These are phyloP conservation scores for Parathielavia hyrcaniae DNA, from an alignment of 495 filamentous ascomycete species.

Conservation along the genomic window DNA sequence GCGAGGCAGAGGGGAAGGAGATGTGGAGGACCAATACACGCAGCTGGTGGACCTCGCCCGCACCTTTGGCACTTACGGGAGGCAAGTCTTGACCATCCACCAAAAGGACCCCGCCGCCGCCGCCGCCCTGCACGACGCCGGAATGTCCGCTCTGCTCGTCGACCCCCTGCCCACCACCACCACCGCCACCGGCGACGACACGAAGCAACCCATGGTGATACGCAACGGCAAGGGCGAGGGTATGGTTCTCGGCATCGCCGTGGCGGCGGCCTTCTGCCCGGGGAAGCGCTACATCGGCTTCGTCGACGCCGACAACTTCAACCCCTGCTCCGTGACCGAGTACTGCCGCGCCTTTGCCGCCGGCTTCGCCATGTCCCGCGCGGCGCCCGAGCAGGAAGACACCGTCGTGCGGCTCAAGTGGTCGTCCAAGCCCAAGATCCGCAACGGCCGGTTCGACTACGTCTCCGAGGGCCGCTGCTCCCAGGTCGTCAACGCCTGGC, in stretches of 20 bases:
- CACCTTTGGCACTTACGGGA: constrained; percentile 8
- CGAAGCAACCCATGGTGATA: constrained; percentile 11
- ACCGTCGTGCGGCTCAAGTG: constrained; percentile 31
- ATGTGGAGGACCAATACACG: constrained; percentile 12
- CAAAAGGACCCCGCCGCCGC: constrained; percentile 27
- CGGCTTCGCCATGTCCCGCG: constrained; percentile 25
- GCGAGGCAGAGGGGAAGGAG: neutral
- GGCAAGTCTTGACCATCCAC: constrained; percentile 24
- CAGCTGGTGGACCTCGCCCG: constrained; percentile 17
- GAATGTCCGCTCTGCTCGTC: constrained; percentile 19
- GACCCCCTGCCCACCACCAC: too few relatives aligned
- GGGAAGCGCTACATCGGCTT: constrained; percentile 27
- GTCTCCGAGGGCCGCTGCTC: constrained; percentile 28
- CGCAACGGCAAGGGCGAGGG: constrained; percentile 33
- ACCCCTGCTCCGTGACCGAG: constrained; percentile 23
- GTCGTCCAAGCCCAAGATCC: constrained; percentile 30
- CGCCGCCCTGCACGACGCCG: constrained; percentile 16
- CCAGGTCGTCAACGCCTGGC: constrained; percentile 28
- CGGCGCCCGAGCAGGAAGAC: constrained; percentile 11
- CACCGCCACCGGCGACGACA: neutral
- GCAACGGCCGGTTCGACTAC: constrained; percentile 15
- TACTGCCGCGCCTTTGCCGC: constrained; percentile 30
- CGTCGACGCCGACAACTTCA: constrained; percentile 30
- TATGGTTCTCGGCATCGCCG: constrained; percentile 30
- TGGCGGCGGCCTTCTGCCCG: constrained; percentile 21